These are phyloP conservation scores for Yarrowia bubula DNA, from an alignment of 805 yeast species.

Conservation along the genomic window DNA sequence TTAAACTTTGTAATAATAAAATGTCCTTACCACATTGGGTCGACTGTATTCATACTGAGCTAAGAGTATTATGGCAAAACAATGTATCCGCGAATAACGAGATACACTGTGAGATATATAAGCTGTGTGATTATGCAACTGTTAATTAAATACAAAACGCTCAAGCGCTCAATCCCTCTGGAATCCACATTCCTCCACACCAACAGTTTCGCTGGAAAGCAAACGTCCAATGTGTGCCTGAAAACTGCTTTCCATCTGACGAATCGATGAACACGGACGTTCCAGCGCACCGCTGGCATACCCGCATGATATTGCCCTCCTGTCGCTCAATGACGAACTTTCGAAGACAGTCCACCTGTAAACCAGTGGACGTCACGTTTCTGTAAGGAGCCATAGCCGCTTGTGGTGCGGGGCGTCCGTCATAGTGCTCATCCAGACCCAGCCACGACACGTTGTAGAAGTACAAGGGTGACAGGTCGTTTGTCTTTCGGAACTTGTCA, in stretches of 20 bases:
- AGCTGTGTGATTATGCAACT: no score
- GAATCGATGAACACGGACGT: constrained; percentile 42
- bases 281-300: constrained; percentile 57
- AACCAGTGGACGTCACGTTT: background rate
- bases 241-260: constrained; percentile 36
- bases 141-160: background rate
- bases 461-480: constrained; percentile 54
- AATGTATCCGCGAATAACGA: background rate
- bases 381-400: constrained; percentile 28
- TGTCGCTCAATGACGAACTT: constrained; percentile 41
- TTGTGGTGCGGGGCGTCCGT: constrained; percentile 30
- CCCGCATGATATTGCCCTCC: constrained; percentile 42
- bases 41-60: no score
- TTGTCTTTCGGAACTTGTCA: constrained; percentile 44
- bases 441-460: constrained; percentile 70
- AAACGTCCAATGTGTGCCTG: constrained; percentile 50
- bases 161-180: background rate
- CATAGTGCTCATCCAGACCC: constrained; percentile 39
- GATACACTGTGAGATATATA: no score
- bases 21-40: background rate
- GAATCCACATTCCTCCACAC: constrained; percentile 55
- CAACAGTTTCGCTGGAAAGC: constrained; percentile 71
- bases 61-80: background rate
- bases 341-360: constrained; percentile 40
- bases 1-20: background rate